Evolutionary conservation across 306 rosid genomes (phyloP).

Genomic region (Fragaria ananassa): DNA sequence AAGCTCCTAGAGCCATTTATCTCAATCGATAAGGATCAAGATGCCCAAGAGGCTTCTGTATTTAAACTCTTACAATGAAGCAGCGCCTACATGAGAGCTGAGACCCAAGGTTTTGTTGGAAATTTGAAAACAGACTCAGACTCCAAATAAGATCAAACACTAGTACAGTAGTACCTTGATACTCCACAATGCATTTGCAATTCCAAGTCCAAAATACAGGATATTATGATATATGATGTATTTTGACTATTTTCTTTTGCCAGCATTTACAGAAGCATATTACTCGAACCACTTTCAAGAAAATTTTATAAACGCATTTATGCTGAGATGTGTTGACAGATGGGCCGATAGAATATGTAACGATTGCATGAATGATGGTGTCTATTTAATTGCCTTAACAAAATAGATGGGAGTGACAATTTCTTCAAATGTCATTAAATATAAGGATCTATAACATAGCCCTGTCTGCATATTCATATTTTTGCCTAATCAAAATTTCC

Average conservation of each 20-base stretch:
- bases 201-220: neutral
- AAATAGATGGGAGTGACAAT: neutral
- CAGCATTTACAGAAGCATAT: neutral
- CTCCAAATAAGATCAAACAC: neutral
- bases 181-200: neutral
- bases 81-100: too few species aligned
- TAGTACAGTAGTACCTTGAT: neutral
- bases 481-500: slow-evolving; percentile 51
- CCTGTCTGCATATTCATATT: slow-evolving; percentile 18
- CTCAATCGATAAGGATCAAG: too few species aligned
- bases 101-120: too few species aligned
- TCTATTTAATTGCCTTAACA: neutral
- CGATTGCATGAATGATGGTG: neutral
- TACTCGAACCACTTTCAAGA: neutral
- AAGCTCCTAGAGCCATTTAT: too few species aligned
- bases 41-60: too few species aligned
- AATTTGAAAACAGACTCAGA: neutral
- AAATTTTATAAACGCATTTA: neutral
- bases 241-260: too few species aligned
- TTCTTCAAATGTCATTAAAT: neutral
- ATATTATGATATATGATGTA: neutral
- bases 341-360: neutral
- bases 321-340: neutral
- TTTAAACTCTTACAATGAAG: too few species aligned
- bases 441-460: slow-evolving; percentile 14